Evolutionary conservation across 805 yeast genomes (phyloP).

Genomic region (Pichia eremophila): DNA sequence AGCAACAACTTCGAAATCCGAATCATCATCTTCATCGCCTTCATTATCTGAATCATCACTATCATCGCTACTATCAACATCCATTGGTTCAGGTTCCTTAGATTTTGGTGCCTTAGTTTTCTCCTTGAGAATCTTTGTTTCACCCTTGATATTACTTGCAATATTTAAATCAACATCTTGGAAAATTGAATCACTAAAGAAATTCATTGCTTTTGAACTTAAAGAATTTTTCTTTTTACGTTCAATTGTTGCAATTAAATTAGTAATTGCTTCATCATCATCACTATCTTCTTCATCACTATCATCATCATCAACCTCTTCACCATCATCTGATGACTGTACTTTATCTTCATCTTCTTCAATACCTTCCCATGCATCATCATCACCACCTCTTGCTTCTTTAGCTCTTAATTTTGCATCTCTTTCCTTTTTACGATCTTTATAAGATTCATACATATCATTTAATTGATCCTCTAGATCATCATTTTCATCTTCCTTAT

Average conservation of each 20-base stretch:
- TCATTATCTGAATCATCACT: constrained; percentile 2
- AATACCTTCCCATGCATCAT: constrained; percentile 71
- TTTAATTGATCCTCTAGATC: constrained; percentile 76
- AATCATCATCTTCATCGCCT: constrained; percentile 10
- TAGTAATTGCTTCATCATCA: constrained; percentile 62
- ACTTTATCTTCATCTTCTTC: constrained; percentile 35
- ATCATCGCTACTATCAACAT: constrained; percentile 16
- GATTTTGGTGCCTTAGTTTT: constrained; percentile 10
- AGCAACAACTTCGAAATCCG: constrained; percentile 39
- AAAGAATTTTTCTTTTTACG: constrained; percentile 36
- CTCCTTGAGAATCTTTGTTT: constrained; percentile 8
- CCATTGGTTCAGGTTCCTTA: constrained; percentile 8
- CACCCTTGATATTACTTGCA: constrained; percentile 8
- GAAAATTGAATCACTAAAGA: constrained; percentile 48
- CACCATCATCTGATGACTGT: constrained; percentile 20
- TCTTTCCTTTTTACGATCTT: constrained; percentile 55
- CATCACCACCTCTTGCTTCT: constrained; percentile 63
- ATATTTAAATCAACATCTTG: constrained; percentile 35
- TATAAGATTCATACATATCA: constrained; percentile 67
- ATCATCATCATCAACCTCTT: constrained; percentile 32
- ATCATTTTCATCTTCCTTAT: constrained; percentile 45
- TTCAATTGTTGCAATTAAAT: constrained; percentile 43
- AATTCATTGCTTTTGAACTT: constrained; percentile 30
- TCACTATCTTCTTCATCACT: constrained; percentile 48
- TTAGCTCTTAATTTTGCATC: constrained; percentile 64